Evolutionary conservation across 1,284 basidiomycete species (phyloP).

Genomic region (Porodaedalea pini): DNA sequence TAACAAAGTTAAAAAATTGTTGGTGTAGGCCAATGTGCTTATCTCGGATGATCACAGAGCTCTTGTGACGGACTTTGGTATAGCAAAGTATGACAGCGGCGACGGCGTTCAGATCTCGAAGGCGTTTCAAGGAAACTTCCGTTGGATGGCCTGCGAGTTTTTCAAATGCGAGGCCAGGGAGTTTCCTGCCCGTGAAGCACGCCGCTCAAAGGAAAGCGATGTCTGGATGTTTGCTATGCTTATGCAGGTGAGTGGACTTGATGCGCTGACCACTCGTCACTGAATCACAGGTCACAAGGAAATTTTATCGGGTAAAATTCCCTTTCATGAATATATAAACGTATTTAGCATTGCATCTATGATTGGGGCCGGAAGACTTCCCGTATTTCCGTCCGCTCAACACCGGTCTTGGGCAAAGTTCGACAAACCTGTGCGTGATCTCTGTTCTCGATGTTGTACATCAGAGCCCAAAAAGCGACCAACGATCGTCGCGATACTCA

Average conservation of each 20-base stretch:
- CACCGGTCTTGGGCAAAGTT: not conserved
- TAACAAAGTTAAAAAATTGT: not conserved
- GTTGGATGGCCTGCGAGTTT: slow-evolving; percentile 12
- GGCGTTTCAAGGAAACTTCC: not conserved
- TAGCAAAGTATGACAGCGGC: not conserved
- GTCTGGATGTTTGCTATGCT: slow-evolving; percentile 8
- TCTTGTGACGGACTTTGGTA: slow-evolving; percentile 13
- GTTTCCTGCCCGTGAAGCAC: not conserved
- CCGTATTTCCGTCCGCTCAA: not conserved
- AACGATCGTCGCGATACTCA: not conserved
- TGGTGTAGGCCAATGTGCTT: slow-evolving; percentile 7
- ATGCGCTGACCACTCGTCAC: not conserved
- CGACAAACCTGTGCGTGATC: not conserved
- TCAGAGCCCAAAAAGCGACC: not conserved
- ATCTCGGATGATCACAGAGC: slow-evolving; percentile 3
- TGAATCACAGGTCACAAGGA: not conserved
- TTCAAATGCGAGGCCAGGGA: not conserved
- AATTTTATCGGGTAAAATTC: not conserved
- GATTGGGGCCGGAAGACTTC: not conserved
- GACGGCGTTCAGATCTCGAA: not conserved
- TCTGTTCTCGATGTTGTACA: not conserved
- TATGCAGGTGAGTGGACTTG: slow-evolving; percentile 1
- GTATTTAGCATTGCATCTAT: not conserved
- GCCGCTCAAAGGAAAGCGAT: not conserved
- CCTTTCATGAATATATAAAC: not conserved